Percentiles rank a stretch among this genome's conserved stretches.
These are phyloP conservation scores for Mycena sp. DNA, from an alignment of 1,284 basidiomycete species.

Conservation along the genomic window DNA sequence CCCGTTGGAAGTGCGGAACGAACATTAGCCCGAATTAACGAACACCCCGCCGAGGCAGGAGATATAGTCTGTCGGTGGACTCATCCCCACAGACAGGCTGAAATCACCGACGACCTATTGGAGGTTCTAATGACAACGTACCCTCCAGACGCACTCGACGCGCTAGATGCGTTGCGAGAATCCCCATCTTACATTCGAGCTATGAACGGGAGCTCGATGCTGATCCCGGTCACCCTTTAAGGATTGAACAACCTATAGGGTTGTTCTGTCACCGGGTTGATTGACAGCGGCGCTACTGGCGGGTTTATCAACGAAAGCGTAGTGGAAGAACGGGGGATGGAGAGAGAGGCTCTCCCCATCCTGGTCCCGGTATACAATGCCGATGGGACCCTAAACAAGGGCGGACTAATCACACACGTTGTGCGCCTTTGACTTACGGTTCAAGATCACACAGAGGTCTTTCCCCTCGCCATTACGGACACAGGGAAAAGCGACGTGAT, in stretches of 20 bases:
- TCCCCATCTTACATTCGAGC: neutral
- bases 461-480: slow-evolving; percentile 1
- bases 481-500: slow-evolving; percentile 2
- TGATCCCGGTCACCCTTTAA: neutral
- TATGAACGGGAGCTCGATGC: neutral
- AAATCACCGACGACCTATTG: neutral
- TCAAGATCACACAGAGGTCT: neutral
- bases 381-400: slow-evolving; percentile 28
- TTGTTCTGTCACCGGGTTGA: neutral
- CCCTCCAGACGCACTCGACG: neutral
- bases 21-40: neutral
- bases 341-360: slow-evolving; percentile 11
- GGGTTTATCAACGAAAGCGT: slow-evolving; percentile 34
- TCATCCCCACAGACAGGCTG: neutral
- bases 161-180: neutral
- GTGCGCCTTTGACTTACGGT: neutral
- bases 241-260: neutral
- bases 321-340: slow-evolving; percentile 27
- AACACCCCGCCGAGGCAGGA: neutral
- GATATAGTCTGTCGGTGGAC: neutral
- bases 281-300: slow-evolving; percentile 37
- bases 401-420: slow-evolving; percentile 28
- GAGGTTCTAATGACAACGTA: neutral
- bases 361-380: slow-evolving; percentile 38
- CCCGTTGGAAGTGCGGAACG: neutral